Evolutionary conservation across 441 rosid species (phyloP).

Genomic region (Aleurites moluccanus): DNA sequence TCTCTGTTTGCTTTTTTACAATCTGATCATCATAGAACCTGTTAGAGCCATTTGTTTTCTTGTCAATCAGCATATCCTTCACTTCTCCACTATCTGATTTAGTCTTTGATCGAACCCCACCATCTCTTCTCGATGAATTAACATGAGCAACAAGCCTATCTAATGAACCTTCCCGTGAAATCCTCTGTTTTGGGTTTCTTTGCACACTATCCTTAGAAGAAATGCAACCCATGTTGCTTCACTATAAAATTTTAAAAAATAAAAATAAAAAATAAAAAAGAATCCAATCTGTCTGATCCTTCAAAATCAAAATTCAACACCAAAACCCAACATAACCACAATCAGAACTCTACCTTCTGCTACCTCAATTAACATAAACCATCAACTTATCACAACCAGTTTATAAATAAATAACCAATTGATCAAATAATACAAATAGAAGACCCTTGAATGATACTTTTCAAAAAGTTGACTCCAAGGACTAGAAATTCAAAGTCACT

Average conservation of each 20-base stretch:
- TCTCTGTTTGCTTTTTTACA: slow-evolving; percentile 20
- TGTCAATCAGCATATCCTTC: slow-evolving; percentile 53
- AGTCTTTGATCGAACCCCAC: slow-evolving; percentile 40
- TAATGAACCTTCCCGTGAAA: slow-evolving; percentile 48
- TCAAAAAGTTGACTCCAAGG: neutral
- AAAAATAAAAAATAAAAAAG: neutral
- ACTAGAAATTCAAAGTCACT: slow-evolving; percentile 10
- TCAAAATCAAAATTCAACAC: too few relatives aligned
- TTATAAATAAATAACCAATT: slow-evolving; percentile 20
- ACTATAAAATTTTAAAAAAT: neutral
- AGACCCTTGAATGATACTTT: slow-evolving; percentile 7
- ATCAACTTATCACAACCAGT: slow-evolving; percentile 1
- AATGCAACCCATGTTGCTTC: slow-evolving; percentile 69
- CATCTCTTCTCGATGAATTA: slow-evolving; percentile 57
- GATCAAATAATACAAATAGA: slow-evolving; percentile 23
- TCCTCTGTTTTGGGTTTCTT: slow-evolving; percentile 47
- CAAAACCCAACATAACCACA: too few relatives aligned
- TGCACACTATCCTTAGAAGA: slow-evolving; percentile 53
- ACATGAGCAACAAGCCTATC: slow-evolving; percentile 49
- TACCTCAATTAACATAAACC: neutral
- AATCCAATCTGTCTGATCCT: neutral
- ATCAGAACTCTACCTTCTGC: slow-evolving; percentile 6
- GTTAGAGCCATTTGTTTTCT: slow-evolving; percentile 46
- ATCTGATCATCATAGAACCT: slow-evolving; percentile 43
- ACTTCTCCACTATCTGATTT: slow-evolving; percentile 44